Conservation (phyloP, 805 yeast genomes). For the Saccharomycodes ludwigii region DNA sequence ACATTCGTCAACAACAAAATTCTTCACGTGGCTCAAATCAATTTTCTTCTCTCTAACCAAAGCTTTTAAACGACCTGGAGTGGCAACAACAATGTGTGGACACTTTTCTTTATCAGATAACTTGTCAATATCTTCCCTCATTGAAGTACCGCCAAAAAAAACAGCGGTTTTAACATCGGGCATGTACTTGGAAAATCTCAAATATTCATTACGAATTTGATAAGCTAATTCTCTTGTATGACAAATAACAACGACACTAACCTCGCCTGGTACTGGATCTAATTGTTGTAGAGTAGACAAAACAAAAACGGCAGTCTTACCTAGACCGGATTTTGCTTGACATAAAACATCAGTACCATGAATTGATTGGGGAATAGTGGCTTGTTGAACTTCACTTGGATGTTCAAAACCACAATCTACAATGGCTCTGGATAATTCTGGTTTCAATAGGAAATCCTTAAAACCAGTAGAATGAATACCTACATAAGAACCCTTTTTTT, state of each 20-base stretch:
- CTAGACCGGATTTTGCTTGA: slow-evolving; percentile 99
- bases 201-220: slow-evolving; percentile 94
- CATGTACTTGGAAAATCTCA: slow-evolving; percentile 95
- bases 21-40: slow-evolving; percentile 79
- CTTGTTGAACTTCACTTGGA: slow-evolving; percentile 99
- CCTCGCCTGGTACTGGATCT: slow-evolving; percentile 96
- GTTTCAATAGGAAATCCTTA: slow-evolving; percentile 93
- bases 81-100: slow-evolving; percentile 94
- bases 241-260: slow-evolving; percentile 87
- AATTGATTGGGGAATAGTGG: slow-evolving; percentile 94
- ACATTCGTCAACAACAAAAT: slow-evolving; percentile 95
- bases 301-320: slow-evolving; percentile 97
- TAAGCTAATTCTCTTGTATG: slow-evolving; percentile 98
- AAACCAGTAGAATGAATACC: slow-evolving; percentile 98
- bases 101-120: slow-evolving; percentile 85
- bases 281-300: slow-evolving; percentile 91
- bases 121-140: slow-evolving; percentile 72
- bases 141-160: slow-evolving; percentile 91
- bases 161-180: slow-evolving; percentile 96
- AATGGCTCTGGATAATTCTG: slow-evolving; percentile 93
- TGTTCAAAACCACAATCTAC: slow-evolving; percentile 99
- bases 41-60: slow-evolving; percentile 83
- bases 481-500: slow-evolving; percentile 93
- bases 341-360: slow-evolving; percentile 96
- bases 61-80: slow-evolving; percentile 96